A percentile compares a stretch with the other conserved stretches of the same genome.
phyloP scores from a whole-genome alignment of 192 early-diverging fungal genomes.

The Coemansia sp. region DNA sequence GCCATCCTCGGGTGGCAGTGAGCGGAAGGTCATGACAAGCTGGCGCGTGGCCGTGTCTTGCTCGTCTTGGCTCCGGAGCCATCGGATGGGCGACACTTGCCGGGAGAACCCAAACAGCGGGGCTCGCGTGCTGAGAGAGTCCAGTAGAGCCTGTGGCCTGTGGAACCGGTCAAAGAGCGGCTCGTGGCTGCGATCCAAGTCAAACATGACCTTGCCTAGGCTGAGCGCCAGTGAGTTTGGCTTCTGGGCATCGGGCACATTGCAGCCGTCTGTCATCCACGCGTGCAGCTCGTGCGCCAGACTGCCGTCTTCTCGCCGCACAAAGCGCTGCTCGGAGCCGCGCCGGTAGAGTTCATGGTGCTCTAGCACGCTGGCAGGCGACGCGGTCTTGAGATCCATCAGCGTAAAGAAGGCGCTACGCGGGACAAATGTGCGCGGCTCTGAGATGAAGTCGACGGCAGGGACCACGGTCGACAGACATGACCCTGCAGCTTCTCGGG shows the following conservation, averaged over 20 bases:
- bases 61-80: constrained; percentile 11
- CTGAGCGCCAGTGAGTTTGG: constrained; percentile 1
- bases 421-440: constrained; percentile 11
- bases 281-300: constrained; percentile 2
- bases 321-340: not conserved
- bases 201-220: constrained; percentile 32
- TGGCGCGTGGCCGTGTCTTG: constrained; percentile 2
- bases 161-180: constrained; percentile 6
- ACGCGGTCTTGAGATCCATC: not conserved
- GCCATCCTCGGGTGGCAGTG: not conserved
- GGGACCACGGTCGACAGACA: constrained; percentile 6
- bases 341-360: constrained; percentile 12
- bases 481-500: not conserved
- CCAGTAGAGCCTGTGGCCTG: constrained; percentile 13
- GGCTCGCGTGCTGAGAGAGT: not conserved
- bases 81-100: constrained; percentile 28
- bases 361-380: constrained; percentile 1
- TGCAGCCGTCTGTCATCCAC: constrained; percentile 1
- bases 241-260: not conserved
- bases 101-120: constrained; percentile 33
- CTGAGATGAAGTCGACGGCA: constrained; percentile 14
- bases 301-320: not conserved
- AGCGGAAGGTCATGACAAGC: constrained; percentile 10
- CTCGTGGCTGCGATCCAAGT: constrained; percentile 10
- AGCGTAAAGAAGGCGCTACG: constrained; percentile 3